A percentile compares a stretch with the other conserved stretches of the same genome.
Evolutionary conservation across 2,329 filamentous ascomycete species (phyloP).

Genomic region (Sodiomyces alkalinus): DNA sequence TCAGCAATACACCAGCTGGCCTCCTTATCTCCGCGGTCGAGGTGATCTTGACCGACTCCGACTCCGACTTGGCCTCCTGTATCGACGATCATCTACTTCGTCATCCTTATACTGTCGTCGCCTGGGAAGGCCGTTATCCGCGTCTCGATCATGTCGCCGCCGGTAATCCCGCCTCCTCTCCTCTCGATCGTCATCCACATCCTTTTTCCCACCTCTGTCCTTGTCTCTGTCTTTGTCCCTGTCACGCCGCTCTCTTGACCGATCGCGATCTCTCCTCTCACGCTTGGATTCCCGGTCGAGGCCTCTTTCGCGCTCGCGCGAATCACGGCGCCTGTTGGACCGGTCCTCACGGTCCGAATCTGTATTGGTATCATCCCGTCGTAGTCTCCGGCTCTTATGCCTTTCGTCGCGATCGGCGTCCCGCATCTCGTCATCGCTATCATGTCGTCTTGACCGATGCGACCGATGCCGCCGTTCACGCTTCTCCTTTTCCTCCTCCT

Average conservation of each 20-base stretch:
- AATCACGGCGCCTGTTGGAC: slow-evolving; percentile 13
- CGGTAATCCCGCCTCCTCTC: too few relatives aligned
- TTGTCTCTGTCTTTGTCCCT: slow-evolving; percentile 10
- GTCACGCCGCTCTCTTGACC: slow-evolving; percentile 8
- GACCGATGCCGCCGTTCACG: slow-evolving; percentile 30
- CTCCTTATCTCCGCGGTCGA: background rate
- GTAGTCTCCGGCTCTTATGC: slow-evolving; percentile 15
- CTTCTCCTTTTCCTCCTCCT: slow-evolving; percentile 32
- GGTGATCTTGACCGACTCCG: slow-evolving; percentile 8
- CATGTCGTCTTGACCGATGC: slow-evolving; percentile 23
- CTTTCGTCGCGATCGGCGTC: slow-evolving; percentile 15
- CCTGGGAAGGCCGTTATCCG: slow-evolving; percentile 11
- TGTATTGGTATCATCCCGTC: slow-evolving; percentile 17
- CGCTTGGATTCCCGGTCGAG: too few relatives aligned
- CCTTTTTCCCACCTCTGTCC: slow-evolving; percentile 10
- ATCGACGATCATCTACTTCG: slow-evolving; percentile 6
- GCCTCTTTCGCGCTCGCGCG: slow-evolving; percentile 15
- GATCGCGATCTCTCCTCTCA: slow-evolving; percentile 12
- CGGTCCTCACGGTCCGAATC: slow-evolving; percentile 11
- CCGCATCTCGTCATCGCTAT: slow-evolving; percentile 12
- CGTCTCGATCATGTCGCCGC: slow-evolving; percentile 14
- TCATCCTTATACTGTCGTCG: slow-evolving; percentile 7
- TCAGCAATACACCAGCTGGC: too few relatives aligned
- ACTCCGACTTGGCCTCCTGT: slow-evolving; percentile 4
- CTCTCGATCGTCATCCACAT: too few relatives aligned